Evolutionary conservation across 2,329 filamentous ascomycete species (phyloP).

Genomic region (Diaporthe velutina): DNA sequence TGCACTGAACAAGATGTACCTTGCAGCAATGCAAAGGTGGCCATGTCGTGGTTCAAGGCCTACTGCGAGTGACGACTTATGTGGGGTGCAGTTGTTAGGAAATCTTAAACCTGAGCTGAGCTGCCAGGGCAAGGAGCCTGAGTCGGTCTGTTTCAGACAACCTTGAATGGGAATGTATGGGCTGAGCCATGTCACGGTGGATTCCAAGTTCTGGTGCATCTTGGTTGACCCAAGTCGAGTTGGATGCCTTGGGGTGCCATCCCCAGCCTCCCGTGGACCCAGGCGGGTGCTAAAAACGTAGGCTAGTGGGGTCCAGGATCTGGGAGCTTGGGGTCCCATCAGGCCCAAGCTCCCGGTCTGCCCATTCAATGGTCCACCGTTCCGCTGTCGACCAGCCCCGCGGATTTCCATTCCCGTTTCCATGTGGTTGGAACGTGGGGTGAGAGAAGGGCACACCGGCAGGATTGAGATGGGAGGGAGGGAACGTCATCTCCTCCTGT

Average conservation of each 20-base stretch:
- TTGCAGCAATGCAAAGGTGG: too few relatives aligned
- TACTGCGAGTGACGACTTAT: too few relatives aligned
- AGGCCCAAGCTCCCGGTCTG: constrained; percentile 16
- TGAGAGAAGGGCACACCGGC: not conserved
- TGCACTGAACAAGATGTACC: too few relatives aligned
- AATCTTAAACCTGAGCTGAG: not conserved
- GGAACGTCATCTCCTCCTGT: not conserved
- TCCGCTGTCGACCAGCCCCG: constrained; percentile 18
- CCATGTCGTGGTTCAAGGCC: too few relatives aligned
- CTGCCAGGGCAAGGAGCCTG: not conserved
- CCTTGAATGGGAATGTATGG: not conserved
- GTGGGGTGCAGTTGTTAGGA: not conserved
- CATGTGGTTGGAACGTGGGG: constrained; percentile 19
- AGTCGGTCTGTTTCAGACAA: constrained; percentile 2
- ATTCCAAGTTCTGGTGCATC: constrained; percentile 15
- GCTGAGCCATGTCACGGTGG: constrained; percentile 11
- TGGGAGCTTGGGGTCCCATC: constrained; percentile 20
- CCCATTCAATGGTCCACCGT: constrained; percentile 1
- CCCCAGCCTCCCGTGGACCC: constrained; percentile 20
- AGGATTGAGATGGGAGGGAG: not conserved
- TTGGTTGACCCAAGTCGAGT: not conserved
- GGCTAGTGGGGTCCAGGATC: constrained; percentile 25
- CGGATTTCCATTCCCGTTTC: constrained; percentile 24
- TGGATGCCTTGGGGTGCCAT: constrained; percentile 5
- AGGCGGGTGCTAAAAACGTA: constrained; percentile 26